Evolutionary conservation across 495 filamentous ascomycete species (phyloP).

Genomic region (Penicillium arizonense): DNA sequence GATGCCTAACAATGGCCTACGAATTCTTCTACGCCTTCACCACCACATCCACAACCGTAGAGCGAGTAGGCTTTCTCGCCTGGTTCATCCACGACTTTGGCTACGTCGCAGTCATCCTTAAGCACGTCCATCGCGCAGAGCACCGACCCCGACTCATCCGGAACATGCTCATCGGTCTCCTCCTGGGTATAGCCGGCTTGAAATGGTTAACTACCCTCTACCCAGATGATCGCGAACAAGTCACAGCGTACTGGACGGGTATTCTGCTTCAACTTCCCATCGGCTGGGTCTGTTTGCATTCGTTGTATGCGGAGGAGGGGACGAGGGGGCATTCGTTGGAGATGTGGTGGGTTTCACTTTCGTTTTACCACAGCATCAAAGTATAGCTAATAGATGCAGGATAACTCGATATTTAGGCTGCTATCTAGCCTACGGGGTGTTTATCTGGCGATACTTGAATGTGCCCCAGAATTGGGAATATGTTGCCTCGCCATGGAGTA

Average conservation of each 20-base stretch:
- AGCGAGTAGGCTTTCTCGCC: conserved; percentile 9
- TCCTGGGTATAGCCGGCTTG: conserved; percentile 3
- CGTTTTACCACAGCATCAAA: not conserved
- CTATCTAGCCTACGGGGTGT: conserved; percentile 18
- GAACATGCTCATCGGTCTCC: conserved; percentile 11
- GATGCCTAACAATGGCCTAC: conserved; percentile 18
- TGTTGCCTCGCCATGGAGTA: conserved; percentile 15
- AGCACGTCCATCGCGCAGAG: conserved; percentile 1
- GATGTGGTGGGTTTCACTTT: conserved; percentile 14
- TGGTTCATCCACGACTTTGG: conserved; percentile 18
- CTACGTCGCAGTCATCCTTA: conserved; percentile 7
- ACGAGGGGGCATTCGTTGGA: conserved; percentile 16
- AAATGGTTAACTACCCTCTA: conserved; percentile 1
- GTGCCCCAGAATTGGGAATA: conserved; percentile 20
- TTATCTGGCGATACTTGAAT: conserved; percentile 21
- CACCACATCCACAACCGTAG: conserved; percentile 8
- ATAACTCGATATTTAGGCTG: conserved; percentile 18
- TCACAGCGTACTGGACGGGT: conserved; percentile 22
- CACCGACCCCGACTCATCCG: not conserved
- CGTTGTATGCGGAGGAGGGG: conserved; percentile 2
- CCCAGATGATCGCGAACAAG: conserved; percentile 4
- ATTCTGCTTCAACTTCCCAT: conserved; percentile 17
- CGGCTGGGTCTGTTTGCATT: conserved; percentile 14
- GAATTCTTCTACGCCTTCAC: conserved; percentile 18
- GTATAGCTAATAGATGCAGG: conserved; percentile 2